Base-by-base conservation (phyloP, 495 filamentous ascomycete genomes). In the Pyrenula massariospora region DNA sequence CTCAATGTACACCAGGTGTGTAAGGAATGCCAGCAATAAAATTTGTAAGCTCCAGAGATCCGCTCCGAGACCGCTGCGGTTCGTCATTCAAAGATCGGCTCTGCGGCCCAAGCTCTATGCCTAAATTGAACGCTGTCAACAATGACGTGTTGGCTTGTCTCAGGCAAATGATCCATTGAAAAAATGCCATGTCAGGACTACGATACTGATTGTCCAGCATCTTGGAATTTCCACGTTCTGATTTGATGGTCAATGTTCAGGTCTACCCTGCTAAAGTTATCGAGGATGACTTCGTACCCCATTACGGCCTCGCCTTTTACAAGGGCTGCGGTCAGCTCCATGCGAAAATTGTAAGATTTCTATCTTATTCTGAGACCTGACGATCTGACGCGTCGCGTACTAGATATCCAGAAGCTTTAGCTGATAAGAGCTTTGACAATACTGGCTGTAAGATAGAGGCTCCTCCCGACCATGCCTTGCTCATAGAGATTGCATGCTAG, bases 401-500 rank as follows among this genome's bases (percentile, higher is more conserved):
- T 63, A 95, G 90, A 47, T 98, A 95, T 67, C 93, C 93, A 0
- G 86, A 91, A 70, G 82, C 82, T 48, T 76, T 97, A 51, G 92
- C 93, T 11, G 91, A 96, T 62, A 85, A 85, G 62, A 84, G 85
- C 69, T 98, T 87, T 74, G 93, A 98, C 66, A 98, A 98, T 60
- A 96, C 89, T 48, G 89, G 89, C 58, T 68, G 88, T 90, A 70
- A 65, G 85, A 62, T 31, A 25, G 12, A n/a, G n/a, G n/a, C n/a
- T n/a, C n/a, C n/a, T n/a, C n/a, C n/a, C n/a, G n/a, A n/a, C n/a
- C 10, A 12, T n/a, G 2, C 31, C 21, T 50, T 10, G 19, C 20
- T 48, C n/a, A 3, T 5, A 24, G 2, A 48, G 12, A 15, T 22
- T 22, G 47, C 23, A 48, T 1, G 11, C 8, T 49, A 89, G 87